These are phyloP conservation scores for Apiospora rasikravindrae DNA, from an alignment of 2,329 filamentous ascomycete genomes.

Conservation along the genomic window DNA sequence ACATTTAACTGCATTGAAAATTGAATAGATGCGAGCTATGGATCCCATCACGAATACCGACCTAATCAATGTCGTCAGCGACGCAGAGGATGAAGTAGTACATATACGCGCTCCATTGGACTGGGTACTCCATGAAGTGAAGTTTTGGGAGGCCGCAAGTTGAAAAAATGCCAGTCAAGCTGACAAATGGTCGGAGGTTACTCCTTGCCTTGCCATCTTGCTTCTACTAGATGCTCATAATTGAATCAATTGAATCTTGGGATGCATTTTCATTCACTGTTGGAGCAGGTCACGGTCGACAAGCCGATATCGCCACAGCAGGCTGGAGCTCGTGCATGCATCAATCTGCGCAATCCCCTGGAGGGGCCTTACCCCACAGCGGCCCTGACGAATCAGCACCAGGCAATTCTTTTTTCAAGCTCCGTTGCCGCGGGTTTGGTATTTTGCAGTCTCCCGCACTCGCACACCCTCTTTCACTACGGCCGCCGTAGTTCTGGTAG, in stretches of 20 bases:
- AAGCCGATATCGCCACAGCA: slow-evolving; percentile 14
- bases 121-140: neutral
- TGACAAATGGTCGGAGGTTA: neutral
- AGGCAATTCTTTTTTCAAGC: slow-evolving; percentile 10
- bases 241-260: neutral
- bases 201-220: neutral
- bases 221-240: neutral
- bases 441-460: slow-evolving; percentile 12
- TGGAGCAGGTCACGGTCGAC: neutral
- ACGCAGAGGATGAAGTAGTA: neutral
- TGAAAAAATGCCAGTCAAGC: neutral
- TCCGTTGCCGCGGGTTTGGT: slow-evolving; percentile 13
- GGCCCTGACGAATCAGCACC: neutral
- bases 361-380: slow-evolving; percentile 10
- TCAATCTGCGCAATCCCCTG: slow-evolving; percentile 2
- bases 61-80: slow-evolving; percentile 7
- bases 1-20: neutral
- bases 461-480: slow-evolving; percentile 12
- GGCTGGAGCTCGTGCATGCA: slow-evolving; percentile 8
- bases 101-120: neutral
- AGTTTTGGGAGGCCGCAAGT: neutral
- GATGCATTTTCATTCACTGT: neutral
- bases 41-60: neutral
- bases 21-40: neutral
- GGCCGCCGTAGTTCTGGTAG: neutral